These are phyloP conservation scores for Malassezia vespertilionis DNA, from an alignment of 1,284 basidiomycete genomes.

Conservation along the genomic window DNA sequence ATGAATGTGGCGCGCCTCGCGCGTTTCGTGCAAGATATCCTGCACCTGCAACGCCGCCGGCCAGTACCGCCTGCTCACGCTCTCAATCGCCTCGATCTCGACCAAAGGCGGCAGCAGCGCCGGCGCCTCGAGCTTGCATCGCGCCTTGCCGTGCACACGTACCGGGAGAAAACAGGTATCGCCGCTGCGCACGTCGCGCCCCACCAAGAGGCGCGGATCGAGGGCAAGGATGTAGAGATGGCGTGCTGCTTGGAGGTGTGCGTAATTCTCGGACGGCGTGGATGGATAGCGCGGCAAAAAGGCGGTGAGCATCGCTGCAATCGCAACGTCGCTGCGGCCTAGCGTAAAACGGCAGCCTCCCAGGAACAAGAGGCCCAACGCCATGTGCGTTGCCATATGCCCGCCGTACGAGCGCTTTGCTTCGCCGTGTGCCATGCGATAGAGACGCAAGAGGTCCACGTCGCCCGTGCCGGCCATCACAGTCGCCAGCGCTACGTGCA, in stretches of 20 bases:
- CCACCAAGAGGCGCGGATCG: slow-evolving; percentile 81
- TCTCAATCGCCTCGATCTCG: slow-evolving; percentile 61
- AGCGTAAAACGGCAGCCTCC: slow-evolving; percentile 86
- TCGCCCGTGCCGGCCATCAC: slow-evolving; percentile 96
- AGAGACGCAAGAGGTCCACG: slow-evolving; percentile 72
- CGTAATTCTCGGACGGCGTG: slow-evolving; percentile 71
- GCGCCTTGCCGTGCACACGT: slow-evolving; percentile 3
- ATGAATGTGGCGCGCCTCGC: slow-evolving; percentile 14
- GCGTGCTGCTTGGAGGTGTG: slow-evolving; percentile 80
- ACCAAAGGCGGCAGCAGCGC: slow-evolving; percentile 80
- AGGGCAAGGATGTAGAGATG: slow-evolving; percentile 92
- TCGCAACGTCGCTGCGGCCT: slow-evolving; percentile 77
- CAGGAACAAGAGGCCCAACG: slow-evolving; percentile 82
- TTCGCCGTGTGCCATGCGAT: slow-evolving; percentile 64
- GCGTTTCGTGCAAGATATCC: not conserved
- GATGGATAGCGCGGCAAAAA: slow-evolving; percentile 61
- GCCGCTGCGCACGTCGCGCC: slow-evolving; percentile 51
- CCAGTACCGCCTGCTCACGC: slow-evolving; percentile 86
- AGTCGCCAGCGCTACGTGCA: slow-evolving; percentile 72
- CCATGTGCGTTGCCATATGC: slow-evolving; percentile 81
- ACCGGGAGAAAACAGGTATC: slow-evolving; percentile 29
- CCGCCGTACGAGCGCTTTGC: slow-evolving; percentile 61
- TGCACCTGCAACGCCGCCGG: slow-evolving; percentile 7
- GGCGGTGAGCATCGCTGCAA: slow-evolving; percentile 75
- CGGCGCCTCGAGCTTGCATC: slow-evolving; percentile 53